phyloP scores from a whole-genome alignment of 768 basidiomycete genomes.

The Mycena kentingensis region DNA sequence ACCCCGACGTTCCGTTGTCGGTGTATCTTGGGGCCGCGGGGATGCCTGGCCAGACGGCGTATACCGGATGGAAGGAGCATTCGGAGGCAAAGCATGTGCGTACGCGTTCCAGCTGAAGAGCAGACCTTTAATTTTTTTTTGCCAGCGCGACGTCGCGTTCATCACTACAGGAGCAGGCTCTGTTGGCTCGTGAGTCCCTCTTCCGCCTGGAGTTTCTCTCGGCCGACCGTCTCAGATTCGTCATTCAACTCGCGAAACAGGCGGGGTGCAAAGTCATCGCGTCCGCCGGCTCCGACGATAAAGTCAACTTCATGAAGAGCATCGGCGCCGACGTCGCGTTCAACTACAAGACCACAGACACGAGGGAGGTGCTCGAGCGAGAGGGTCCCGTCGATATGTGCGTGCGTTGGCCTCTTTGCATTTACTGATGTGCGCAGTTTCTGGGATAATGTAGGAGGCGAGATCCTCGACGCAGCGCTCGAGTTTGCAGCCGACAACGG shows the following conservation, averaged over 20 bases:
- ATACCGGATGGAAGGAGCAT: neutral
- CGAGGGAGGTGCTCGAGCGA: slow-evolving; percentile 38
- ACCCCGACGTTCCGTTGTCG: neutral
- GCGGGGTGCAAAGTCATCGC: slow-evolving; percentile 49
- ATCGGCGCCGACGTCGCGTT: slow-evolving; percentile 42
- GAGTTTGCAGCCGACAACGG: slow-evolving; percentile 35
- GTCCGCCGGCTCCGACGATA: slow-evolving; percentile 53
- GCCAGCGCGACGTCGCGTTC: slow-evolving; percentile 3
- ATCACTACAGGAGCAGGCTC: slow-evolving; percentile 5
- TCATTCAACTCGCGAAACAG: slow-evolving; percentile 33
- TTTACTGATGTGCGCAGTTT: slow-evolving; percentile 4
- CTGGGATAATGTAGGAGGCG: slow-evolving; percentile 42
- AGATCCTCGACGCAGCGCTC: slow-evolving; percentile 46
- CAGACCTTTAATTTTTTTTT: neutral
- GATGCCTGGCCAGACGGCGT: slow-evolving; percentile 1
- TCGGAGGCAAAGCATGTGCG: neutral
- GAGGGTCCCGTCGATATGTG: slow-evolving; percentile 51
- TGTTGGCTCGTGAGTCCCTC: slow-evolving; percentile 3
- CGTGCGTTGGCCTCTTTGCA: neutral
- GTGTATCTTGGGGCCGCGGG: slow-evolving; percentile 4
- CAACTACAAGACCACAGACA: slow-evolving; percentile 3
- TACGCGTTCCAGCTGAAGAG: neutral
- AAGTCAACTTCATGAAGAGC: slow-evolving; percentile 45
- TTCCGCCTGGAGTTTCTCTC: neutral
- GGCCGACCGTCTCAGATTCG: slow-evolving; percentile 30